Conservation (phyloP, 2,329 filamentous ascomycete genomes). For the Cytospora chrysosperma region DNA sequence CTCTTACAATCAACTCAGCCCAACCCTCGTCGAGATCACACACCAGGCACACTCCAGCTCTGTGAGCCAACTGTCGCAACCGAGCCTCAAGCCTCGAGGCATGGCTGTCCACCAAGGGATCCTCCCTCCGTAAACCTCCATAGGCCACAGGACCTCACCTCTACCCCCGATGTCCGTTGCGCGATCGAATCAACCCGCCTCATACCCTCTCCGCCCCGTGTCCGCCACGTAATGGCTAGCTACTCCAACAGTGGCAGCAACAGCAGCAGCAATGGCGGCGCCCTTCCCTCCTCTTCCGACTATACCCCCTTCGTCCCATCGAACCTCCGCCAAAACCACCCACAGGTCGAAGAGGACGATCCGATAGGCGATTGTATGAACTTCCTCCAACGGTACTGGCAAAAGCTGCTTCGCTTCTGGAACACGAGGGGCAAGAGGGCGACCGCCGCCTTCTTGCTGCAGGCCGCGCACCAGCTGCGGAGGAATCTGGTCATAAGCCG, state of each 20-base stretch:
- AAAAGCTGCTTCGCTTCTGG: constrained; percentile 42
- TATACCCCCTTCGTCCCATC: constrained; percentile 20
- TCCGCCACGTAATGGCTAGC: constrained; percentile 22
- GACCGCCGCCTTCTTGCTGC: constrained; percentile 33
- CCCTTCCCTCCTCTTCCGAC: constrained; percentile 13
- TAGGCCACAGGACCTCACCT: neutral
- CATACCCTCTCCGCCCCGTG: neutral
- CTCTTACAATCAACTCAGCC: neutral
- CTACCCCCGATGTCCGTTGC: neutral
- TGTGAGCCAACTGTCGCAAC: neutral
- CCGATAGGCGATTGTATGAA: constrained; percentile 39
- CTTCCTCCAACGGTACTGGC: constrained; percentile 31
- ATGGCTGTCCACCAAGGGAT: constrained; percentile 23
- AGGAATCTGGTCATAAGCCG: constrained; percentile 50
- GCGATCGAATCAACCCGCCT: neutral
- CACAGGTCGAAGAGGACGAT: constrained; percentile 30
- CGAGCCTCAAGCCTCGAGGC: constrained; percentile 9
- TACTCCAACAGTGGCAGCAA: constrained; percentile 20
- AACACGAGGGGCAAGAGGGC: constrained; percentile 41
- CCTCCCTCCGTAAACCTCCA: constrained; percentile 7
- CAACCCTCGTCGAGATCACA: neutral
- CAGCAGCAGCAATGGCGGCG: too few relatives aligned
- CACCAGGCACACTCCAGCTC: neutral
- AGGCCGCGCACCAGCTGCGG: constrained; percentile 35
- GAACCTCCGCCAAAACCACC: constrained; percentile 23